Conservation (phyloP, 352 stramenopile species). For the Phytopythium ostracodes region DNA sequence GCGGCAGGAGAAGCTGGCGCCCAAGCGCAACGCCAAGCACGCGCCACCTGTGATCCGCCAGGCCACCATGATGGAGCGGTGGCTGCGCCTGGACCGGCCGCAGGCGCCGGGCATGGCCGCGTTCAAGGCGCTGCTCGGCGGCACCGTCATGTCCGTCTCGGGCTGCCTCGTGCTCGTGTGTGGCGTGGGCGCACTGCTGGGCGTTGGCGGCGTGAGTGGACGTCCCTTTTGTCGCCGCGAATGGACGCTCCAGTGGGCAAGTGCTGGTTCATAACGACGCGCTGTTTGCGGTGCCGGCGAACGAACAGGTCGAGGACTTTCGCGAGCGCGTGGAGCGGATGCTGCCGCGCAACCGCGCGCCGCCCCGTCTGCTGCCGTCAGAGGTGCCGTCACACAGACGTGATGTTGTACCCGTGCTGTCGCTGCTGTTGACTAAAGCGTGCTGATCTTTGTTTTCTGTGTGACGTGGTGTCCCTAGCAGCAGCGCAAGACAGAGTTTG, state of each 20-base stretch:
- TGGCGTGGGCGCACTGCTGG: conserved; percentile 24
- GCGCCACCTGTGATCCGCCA: conserved; percentile 18
- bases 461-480: neutral
- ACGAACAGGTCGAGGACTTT: conserved; percentile 24
- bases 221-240: too few relatives aligned
- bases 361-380: neutral
- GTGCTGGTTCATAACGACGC: too few relatives aligned
- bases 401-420: too few relatives aligned
- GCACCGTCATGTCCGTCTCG: conserved; percentile 38
- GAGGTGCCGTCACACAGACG: too few relatives aligned
- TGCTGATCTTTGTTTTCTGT: neutral
- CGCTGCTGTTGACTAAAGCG: neutral
- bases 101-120: conserved; percentile 28
- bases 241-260: too few relatives aligned
- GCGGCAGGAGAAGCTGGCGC: conserved; percentile 29
- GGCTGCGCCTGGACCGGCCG: conserved; percentile 35
- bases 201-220: conserved; percentile 36
- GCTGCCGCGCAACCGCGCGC: neutral
- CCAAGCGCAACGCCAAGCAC: conserved; percentile 11
- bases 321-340: conserved; percentile 30
- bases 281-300: neutral
- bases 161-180: conserved; percentile 36
- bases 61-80: conserved; percentile 32
- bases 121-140: conserved; percentile 41
- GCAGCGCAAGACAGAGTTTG: conserved; percentile 8